A percentile compares a stretch with the other conserved stretches of the same genome.
These are phyloP conservation scores for Prunus padus DNA, from an alignment of 306 rosid genomes.

Conservation along the genomic window DNA sequence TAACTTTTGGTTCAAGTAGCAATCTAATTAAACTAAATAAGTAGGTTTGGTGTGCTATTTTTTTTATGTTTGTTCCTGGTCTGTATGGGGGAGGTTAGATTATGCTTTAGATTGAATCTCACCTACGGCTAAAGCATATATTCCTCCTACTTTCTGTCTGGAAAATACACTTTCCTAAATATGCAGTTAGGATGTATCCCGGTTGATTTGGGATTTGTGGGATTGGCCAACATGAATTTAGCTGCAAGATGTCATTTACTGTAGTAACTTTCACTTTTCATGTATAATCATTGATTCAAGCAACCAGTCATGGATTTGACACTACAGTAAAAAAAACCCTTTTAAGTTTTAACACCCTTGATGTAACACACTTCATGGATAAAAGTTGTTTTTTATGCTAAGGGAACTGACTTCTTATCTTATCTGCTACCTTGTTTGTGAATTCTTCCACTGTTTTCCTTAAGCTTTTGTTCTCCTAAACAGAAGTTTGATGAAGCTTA, in stretches of 20 bases:
- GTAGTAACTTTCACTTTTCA: conserved; percentile 5
- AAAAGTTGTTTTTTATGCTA: not conserved
- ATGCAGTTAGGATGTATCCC: not conserved
- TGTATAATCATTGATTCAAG: not conserved
- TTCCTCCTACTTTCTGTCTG: conserved; percentile 1
- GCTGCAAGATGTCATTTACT: not conserved
- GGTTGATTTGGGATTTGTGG: not conserved
- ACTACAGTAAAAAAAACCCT: not conserved
- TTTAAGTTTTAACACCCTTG: not conserved
- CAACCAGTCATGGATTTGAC: not conserved
- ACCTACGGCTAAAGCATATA: not conserved
- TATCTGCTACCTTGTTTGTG: not conserved
- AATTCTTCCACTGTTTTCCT: not conserved
- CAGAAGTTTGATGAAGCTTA: conserved; percentile 63
- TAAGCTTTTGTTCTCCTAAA: conserved; percentile 8
- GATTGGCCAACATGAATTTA: not conserved
- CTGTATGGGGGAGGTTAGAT: not conserved
- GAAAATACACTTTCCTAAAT: conserved; percentile 9
- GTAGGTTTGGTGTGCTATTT: not conserved
- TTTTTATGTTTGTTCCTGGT: not conserved
- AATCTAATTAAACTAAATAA: not conserved
- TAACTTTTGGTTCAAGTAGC: not conserved
- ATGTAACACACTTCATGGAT: not conserved
- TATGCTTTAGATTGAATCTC: conserved; percentile 9
- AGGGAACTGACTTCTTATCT: not conserved